Conservation (phyloP, 352 stramenopile genomes). For the Plasmopara viticola region DNA sequence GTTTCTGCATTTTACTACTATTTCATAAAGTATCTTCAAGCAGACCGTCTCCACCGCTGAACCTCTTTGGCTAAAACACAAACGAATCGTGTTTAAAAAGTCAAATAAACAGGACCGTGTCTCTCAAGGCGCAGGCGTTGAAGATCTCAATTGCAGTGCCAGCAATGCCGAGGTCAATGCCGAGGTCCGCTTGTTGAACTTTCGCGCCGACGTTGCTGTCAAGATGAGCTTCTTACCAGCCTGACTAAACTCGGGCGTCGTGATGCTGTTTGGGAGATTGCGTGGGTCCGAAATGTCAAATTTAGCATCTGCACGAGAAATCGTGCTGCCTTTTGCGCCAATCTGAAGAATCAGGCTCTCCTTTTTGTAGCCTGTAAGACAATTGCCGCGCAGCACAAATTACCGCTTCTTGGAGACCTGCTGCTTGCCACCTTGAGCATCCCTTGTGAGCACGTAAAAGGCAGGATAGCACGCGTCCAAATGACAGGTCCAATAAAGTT, state of each 20-base stretch:
- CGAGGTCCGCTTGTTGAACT: slow-evolving; percentile 83
- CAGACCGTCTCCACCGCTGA: too few species aligned
- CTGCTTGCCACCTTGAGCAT: slow-evolving; percentile 78
- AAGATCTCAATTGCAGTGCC: slow-evolving; percentile 26
- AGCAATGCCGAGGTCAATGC: too few species aligned
- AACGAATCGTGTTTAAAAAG: slow-evolving; percentile 5
- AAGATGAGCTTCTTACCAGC: slow-evolving; percentile 77
- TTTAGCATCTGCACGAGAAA: slow-evolving; percentile 53
- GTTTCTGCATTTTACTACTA: too few species aligned
- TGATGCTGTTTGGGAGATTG: slow-evolving; percentile 67
- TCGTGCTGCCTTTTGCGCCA: slow-evolving; percentile 63
- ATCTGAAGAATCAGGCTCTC: slow-evolving; percentile 66
- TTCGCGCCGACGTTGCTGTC: slow-evolving; percentile 56
- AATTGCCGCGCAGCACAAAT: slow-evolving; percentile 62
- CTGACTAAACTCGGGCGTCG: slow-evolving; percentile 64
- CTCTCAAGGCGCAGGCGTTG: slow-evolving; percentile 38
- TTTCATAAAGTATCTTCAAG: too few species aligned
- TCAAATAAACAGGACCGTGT: slow-evolving; percentile 4
- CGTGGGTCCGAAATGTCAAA: slow-evolving; percentile 61
- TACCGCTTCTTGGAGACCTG: slow-evolving; percentile 81
- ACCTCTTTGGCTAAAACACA: too few species aligned
- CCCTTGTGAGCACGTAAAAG: slow-evolving; percentile 81
- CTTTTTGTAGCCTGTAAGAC: slow-evolving; percentile 69
- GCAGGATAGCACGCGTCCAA: slow-evolving; percentile 77
- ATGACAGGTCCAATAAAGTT: too few species aligned